A percentile compares a stretch with the other conserved stretches of the same genome.
These are phyloP conservation scores for Sporothrix mexicana DNA, from an alignment of 2,329 filamentous ascomycete genomes.

Conservation along the genomic window DNA sequence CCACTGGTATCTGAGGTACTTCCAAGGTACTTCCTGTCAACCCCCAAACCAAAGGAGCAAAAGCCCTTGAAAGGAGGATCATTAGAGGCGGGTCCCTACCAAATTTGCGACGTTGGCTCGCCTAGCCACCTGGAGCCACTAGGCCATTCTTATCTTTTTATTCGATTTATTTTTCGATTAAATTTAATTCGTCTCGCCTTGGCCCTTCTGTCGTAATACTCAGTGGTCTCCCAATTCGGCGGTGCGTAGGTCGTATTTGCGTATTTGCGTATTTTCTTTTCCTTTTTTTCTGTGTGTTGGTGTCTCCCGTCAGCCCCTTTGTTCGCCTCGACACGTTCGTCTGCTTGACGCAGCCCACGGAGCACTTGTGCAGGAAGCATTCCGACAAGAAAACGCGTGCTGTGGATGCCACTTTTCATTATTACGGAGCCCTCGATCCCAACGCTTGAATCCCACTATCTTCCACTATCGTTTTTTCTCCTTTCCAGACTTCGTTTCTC, in stretches of 20 bases:
- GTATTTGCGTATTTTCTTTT: neutral
- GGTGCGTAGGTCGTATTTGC: neutral
- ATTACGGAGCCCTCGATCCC: slow-evolving; percentile 4
- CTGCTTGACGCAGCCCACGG: slow-evolving; percentile 21
- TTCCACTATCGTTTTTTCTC: neutral
- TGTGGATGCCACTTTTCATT: neutral
- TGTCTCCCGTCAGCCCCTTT: slow-evolving; percentile 19
- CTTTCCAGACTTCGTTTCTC: neutral
- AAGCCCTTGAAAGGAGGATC: slow-evolving; percentile 2
- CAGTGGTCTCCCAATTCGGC: slow-evolving; percentile 5
- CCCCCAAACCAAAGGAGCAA: neutral
- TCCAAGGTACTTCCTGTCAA: neutral
- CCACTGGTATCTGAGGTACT: neutral
- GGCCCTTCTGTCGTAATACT: neutral
- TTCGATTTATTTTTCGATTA: neutral
- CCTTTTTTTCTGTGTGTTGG: neutral
- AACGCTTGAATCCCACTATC: slow-evolving; percentile 7
- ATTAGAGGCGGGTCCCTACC: slow-evolving; percentile 6
- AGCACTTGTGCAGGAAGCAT: neutral
- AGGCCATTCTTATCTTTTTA: neutral
- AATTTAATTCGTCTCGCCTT: neutral
- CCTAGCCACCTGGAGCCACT: neutral
- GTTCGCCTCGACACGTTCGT: slow-evolving; percentile 11
- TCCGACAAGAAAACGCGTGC: slow-evolving; percentile 10
- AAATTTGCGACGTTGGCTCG: slow-evolving; percentile 6